Percentiles rank a stretch among this genome's conserved stretches.
phyloP scores from a whole-genome alignment of 2,329 filamentous ascomycete genomes.

The Botrytis elliptica region DNA sequence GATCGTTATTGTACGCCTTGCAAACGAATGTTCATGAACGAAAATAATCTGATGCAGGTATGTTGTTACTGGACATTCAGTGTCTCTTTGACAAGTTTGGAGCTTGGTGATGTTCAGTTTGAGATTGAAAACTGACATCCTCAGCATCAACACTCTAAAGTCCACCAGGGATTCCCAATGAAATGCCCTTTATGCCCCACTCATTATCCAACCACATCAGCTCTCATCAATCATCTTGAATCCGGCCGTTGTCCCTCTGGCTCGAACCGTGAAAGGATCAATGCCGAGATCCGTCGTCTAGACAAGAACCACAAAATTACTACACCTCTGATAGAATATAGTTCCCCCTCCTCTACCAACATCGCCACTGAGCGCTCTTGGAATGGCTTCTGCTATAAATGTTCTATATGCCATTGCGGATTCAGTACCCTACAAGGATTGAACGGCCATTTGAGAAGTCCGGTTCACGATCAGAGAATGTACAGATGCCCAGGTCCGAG shows the following conservation, averaged over 20 bases:
- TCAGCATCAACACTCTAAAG: no score
- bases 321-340: conserved; percentile 51
- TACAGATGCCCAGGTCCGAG: conserved; percentile 29
- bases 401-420: conserved; percentile 51
- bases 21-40: no score
- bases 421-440: conserved; percentile 44
- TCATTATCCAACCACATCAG: conserved; percentile 50
- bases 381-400: conserved; percentile 50
- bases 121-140: no score
- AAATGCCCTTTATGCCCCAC: conserved; percentile 56
- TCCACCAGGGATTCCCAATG: conserved; percentile 47
- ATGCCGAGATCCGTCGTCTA: conserved; percentile 44
- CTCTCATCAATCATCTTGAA: conserved; percentile 60
- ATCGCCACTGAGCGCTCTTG: conserved; percentile 44
- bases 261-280: conserved; percentile 51
- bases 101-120: no score
- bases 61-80: no score
- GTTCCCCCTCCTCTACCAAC: conserved; percentile 38
- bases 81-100: no score
- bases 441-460: conserved; percentile 55
- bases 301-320: conserved; percentile 52
- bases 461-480: conserved; percentile 48
- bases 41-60: no score
- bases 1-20: no score
- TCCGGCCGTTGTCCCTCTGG: conserved; percentile 47